Conservation (phyloP, 805 yeast genomes). For the Sugiyamaella floridensis region DNA sequence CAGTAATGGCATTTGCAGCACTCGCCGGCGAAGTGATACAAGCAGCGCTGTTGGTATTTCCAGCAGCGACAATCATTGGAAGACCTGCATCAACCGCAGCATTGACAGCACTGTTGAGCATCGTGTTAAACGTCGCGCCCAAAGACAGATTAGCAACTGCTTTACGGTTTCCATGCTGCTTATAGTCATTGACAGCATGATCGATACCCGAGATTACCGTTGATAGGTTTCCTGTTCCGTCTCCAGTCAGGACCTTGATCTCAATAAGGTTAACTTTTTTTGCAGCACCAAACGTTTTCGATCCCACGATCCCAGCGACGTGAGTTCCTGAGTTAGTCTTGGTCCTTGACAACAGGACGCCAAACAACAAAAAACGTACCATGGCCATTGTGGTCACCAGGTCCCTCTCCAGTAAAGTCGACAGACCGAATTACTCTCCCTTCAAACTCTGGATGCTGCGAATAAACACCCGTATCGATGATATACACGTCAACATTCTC, state of each 20-base stretch:
- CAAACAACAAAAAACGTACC: conserved; percentile 35
- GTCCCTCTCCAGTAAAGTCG: conserved; percentile 41
- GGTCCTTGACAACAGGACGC: background rate
- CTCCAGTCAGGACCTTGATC: conserved; percentile 61
- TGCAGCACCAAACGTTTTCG: conserved; percentile 75
- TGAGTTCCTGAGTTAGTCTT: conserved; percentile 46
- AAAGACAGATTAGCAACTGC: conserved; percentile 73
- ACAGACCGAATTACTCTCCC: conserved; percentile 38
- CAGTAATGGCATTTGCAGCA: conserved; percentile 64
- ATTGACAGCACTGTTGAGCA: conserved; percentile 67
- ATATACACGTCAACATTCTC: conserved; percentile 62
- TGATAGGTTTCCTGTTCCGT: conserved; percentile 57
- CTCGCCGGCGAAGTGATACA: conserved; percentile 82
- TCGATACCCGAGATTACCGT: conserved; percentile 33
- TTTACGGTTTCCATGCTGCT: conserved; percentile 27
- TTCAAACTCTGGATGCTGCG: conserved; percentile 39
- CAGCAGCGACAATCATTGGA: conserved; percentile 58
- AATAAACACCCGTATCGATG: conserved; percentile 67
- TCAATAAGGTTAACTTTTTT: conserved; percentile 60
- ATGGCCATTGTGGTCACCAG: conserved; percentile 76
- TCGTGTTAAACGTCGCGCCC: conserved; percentile 62
- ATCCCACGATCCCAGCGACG: conserved; percentile 84
- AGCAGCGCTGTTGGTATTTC: conserved; percentile 71
- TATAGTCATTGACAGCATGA: conserved; percentile 27
- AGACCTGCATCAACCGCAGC: conserved; percentile 72